Conservation (phyloP, 2,329 filamentous ascomycete genomes). For the Hymenoscyphus linearis region DNA sequence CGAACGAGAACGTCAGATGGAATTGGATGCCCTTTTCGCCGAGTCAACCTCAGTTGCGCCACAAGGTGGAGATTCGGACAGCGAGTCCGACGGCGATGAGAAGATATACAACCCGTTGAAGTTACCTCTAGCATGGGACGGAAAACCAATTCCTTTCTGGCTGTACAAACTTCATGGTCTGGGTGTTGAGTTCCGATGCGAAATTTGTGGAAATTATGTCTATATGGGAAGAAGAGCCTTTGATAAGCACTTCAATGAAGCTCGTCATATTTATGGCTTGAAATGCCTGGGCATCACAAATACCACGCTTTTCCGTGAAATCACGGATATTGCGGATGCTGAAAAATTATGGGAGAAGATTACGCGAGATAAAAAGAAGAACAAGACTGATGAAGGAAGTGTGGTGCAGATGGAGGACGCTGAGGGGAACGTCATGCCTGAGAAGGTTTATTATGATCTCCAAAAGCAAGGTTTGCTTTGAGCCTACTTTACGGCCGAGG, state of each 20-base stretch:
- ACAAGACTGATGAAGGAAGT: slow-evolving; percentile 69
- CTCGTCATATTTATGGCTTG: slow-evolving; percentile 85
- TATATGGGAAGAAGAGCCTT: slow-evolving; percentile 96
- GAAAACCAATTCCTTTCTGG: slow-evolving; percentile 98
- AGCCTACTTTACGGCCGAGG: not conserved
- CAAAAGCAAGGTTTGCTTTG: slow-evolving; percentile 84
- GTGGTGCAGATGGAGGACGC: slow-evolving; percentile 98
- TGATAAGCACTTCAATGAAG: slow-evolving; percentile 97
- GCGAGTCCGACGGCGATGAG: slow-evolving; percentile 71
- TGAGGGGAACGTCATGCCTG: slow-evolving; percentile 97
- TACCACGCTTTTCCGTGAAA: slow-evolving; percentile 86
- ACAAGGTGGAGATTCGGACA: slow-evolving; percentile 47
- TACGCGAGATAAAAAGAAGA: slow-evolving; percentile 75
- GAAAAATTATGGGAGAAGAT: slow-evolving; percentile 89
- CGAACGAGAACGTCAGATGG: slow-evolving; percentile 88
- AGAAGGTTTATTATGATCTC: slow-evolving; percentile 95
- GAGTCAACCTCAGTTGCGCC: slow-evolving; percentile 42
- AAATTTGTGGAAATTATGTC: slow-evolving; percentile 97
- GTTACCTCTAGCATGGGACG: slow-evolving; percentile 92
- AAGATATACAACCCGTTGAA: slow-evolving; percentile 97
- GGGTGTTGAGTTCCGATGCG: slow-evolving; percentile 90
- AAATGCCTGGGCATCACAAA: slow-evolving; percentile 93
- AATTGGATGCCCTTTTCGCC: slow-evolving; percentile 79
- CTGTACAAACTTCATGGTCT: slow-evolving; percentile 94
- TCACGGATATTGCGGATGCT: slow-evolving; percentile 87